These are phyloP conservation scores for Pedinophyceae sp. DNA, from an alignment of 139 green algal genomes.

Conservation along the genomic window DNA sequence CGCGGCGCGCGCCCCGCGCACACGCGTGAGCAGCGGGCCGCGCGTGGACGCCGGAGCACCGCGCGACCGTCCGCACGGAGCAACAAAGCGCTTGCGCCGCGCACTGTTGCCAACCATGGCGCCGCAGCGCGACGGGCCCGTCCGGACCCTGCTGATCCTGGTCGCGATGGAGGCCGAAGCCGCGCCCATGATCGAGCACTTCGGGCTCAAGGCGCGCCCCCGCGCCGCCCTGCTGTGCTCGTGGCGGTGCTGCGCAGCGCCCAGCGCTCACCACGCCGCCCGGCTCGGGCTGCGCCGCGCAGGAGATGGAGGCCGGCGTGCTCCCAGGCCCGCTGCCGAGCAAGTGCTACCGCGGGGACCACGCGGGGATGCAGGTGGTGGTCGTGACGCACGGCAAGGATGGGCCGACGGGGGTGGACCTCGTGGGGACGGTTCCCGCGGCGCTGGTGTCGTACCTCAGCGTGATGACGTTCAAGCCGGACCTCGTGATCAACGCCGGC, in stretches of 20 bases:
- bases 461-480: constrained; percentile 50
- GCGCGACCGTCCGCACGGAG: no score
- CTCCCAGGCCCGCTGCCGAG: constrained; percentile 41
- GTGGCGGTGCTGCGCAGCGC: not conserved
- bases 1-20: no score
- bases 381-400: constrained; percentile 53
- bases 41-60: no score
- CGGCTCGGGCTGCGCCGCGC: not conserved
- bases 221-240: constrained; percentile 18
- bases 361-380: constrained; percentile 35
- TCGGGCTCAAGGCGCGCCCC: constrained; percentile 43
- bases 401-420: constrained; percentile 48
- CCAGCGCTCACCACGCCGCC: not conserved
- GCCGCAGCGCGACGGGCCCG: no score
- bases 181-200: constrained; percentile 44
- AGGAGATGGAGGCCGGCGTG: constrained; percentile 1
- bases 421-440: constrained; percentile 77
- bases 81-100: no score
- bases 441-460: constrained; percentile 70
- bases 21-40: no score
- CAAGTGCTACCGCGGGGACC: constrained; percentile 39
- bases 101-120: no score
- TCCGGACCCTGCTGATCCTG: no score
- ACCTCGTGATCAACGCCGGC: constrained; percentile 81
- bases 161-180: constrained; percentile 88